Evolutionary conservation across 1,284 basidiomycete genomes (phyloP), one percentile per base, ranked within the genome.

Genomic region (Flammula alnicola): DNA sequence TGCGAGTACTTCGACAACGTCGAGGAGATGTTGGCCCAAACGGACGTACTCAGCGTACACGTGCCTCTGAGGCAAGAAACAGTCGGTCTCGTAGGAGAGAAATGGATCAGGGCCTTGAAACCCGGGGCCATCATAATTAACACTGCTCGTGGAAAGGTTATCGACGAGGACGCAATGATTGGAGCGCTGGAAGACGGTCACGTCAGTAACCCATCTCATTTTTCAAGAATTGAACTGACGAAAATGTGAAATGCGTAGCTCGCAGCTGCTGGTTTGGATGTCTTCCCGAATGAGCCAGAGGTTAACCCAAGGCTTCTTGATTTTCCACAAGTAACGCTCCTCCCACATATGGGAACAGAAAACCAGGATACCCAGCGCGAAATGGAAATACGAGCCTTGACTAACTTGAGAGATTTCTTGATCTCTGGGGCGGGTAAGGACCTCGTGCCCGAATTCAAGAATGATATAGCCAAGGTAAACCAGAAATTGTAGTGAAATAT

Each of bases 331-430:
- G 84, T 92, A 54, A 88, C 87, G 11, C 76, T 96, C 10, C 78
- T 96, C 14, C 94, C 94, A 1, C 94, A 95, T 67, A 87, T 95
- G 86, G 93, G 93, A 30, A 94, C 92, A 2, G 88, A 92, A 66
- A 94, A 84, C 32, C 78, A 81, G 54, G 92, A 95, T 61, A 80
- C 88, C 3, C 90, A 92, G 65, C 81, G 81, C 59, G 82, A 83
- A 69, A 94, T 93, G 88, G 89, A 93, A 71, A 74, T 91, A 25
- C 80, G 88, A 12, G 88, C 88, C 4, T 73, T 93, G 52, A 77
- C 75, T 16, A 92, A 93, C 63, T 63, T 92, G 45, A 76, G 72
- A 48, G 84, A 89, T 58, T 92, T 80, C 68, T 67, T 92, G 49
- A 75, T 72, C 7, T 74, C 72, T 14, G 88, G 88, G 2, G 75